Percentiles rank a stretch among this genome's conserved stretches.
Evolutionary conservation across 2,329 filamentous ascomycete genomes (phyloP).

Genomic region (Epichloe aotearoae): DNA sequence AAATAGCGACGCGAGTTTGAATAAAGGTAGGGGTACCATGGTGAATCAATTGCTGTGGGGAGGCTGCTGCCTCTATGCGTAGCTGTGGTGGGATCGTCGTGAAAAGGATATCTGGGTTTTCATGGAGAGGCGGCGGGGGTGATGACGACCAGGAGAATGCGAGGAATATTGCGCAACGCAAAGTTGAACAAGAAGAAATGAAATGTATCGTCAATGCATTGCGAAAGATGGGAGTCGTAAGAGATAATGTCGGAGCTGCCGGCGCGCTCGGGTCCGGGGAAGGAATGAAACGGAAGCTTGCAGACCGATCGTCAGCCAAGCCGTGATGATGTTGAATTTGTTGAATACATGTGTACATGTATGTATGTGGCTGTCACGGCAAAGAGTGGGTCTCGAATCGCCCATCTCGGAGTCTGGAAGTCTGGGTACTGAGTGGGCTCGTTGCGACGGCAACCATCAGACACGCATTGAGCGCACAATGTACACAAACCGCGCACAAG

Average conservation of each 20-base stretch:
- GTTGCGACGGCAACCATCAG: conserved; percentile 16
- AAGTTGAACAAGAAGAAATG: not conserved
- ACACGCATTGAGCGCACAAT: conserved; percentile 9
- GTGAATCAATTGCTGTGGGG: not conserved
- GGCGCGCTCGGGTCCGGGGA: not conserved
- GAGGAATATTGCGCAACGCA: not conserved
- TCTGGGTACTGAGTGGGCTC: not conserved
- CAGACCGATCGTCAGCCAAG: not conserved
- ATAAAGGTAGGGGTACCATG: conserved; percentile 54
- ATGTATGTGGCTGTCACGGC: not conserved
- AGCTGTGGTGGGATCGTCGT: not conserved
- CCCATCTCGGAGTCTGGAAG: not conserved
- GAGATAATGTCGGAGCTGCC: not conserved
- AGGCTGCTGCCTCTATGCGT: not conserved
- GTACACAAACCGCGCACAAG: conserved; percentile 20
- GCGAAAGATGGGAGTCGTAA: not conserved
- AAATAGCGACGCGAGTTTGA: conserved; percentile 53
- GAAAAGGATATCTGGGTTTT: not conserved
- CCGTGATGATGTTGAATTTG: too few species aligned
- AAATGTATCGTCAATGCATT: not conserved
- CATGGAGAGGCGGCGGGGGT: not conserved
- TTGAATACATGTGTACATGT: too few species aligned
- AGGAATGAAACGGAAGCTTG: not conserved
- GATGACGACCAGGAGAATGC: not conserved
- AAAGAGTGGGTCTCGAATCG: not conserved